A percentile compares a stretch with the other conserved stretches of the same genome.
Conservation (phyloP, 2,329 filamentous ascomycete genomes). For the Lachnellula willkommii region DNA sequence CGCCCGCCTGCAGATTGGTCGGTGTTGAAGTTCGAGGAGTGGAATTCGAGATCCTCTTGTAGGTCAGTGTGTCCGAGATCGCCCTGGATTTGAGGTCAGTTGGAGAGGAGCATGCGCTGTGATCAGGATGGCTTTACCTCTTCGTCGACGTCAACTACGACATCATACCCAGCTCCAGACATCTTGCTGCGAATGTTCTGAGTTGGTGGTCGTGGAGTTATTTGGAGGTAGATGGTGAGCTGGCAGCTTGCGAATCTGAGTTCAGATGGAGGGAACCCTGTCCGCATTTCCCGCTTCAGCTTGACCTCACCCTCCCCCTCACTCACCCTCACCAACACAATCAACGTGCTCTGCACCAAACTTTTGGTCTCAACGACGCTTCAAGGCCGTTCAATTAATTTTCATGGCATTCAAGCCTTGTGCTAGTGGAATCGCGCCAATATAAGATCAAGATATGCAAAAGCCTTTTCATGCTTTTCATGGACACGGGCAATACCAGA, state of each 20-base stretch:
- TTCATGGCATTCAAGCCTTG: no score
- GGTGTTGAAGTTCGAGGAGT: constrained; percentile 80
- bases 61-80: constrained; percentile 97
- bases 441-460: no score
- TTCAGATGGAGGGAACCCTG: background rate
- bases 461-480: no score
- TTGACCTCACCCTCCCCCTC: background rate
- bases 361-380: background rate
- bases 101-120: constrained; percentile 1
- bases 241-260: constrained; percentile 21
- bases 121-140: constrained; percentile 55
- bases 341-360: background rate
- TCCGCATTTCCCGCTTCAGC: background rate
- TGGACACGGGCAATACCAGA: no score
- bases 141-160: constrained; percentile 94
- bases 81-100: constrained; percentile 52
- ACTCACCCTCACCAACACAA: background rate
- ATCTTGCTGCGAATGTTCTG: constrained; percentile 15
- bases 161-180: constrained; percentile 75
- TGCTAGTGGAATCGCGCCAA: no score
- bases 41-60: constrained; percentile 98
- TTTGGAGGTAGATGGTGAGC: constrained; percentile 2
- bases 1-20: constrained; percentile 39
- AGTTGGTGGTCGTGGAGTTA: background rate
- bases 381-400: no score